A percentile compares a stretch with the other conserved stretches of the same genome.
Conservation (phyloP, 495 filamentous ascomycete species). For the Physcia stellaris region DNA sequence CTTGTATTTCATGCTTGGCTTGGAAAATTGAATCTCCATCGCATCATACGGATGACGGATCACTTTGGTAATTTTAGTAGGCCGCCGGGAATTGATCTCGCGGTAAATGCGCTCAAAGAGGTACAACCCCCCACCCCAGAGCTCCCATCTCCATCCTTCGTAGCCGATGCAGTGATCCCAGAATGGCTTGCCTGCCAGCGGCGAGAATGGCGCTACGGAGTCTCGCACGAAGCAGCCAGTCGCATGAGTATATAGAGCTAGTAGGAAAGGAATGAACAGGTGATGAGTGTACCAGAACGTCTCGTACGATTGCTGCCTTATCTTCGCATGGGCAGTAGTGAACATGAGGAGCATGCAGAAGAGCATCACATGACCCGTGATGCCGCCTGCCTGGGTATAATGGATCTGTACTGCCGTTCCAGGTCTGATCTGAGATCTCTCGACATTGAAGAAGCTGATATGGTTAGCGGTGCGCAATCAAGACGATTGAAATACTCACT, state of each 20-base stretch:
- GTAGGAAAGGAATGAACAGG: slow-evolving; percentile 87
- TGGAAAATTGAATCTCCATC: slow-evolving; percentile 93
- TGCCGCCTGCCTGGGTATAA: slow-evolving; percentile 75
- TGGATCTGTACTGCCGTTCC: slow-evolving; percentile 83
- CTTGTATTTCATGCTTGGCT: slow-evolving; percentile 96
- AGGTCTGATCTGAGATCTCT: slow-evolving; percentile 69
- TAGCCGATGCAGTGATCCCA: slow-evolving; percentile 95
- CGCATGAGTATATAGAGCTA: slow-evolving; percentile 90
- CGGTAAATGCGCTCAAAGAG: slow-evolving; percentile 81
- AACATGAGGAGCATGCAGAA: slow-evolving; percentile 98
- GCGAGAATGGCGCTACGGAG: slow-evolving; percentile 53
- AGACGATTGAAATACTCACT: slow-evolving; percentile 43
- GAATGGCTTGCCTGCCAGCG: slow-evolving; percentile 66
- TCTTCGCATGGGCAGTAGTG: slow-evolving; percentile 84
- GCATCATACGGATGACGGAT: slow-evolving; percentile 96
- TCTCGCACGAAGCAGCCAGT: slow-evolving; percentile 92
- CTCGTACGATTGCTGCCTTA: slow-evolving; percentile 93
- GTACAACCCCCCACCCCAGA: slow-evolving; percentile 77
- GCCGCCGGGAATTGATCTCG: slow-evolving; percentile 66
- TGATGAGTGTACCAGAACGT: slow-evolving; percentile 99
- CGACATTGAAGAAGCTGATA: slow-evolving; percentile 83
- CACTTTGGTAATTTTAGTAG: slow-evolving; percentile 83
- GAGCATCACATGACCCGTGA: slow-evolving; percentile 96
- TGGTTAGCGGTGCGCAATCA: not conserved
- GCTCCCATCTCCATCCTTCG: slow-evolving; percentile 94